Conservation (phyloP, 164 flowering plant genomes). For the Piper longum region DNA sequence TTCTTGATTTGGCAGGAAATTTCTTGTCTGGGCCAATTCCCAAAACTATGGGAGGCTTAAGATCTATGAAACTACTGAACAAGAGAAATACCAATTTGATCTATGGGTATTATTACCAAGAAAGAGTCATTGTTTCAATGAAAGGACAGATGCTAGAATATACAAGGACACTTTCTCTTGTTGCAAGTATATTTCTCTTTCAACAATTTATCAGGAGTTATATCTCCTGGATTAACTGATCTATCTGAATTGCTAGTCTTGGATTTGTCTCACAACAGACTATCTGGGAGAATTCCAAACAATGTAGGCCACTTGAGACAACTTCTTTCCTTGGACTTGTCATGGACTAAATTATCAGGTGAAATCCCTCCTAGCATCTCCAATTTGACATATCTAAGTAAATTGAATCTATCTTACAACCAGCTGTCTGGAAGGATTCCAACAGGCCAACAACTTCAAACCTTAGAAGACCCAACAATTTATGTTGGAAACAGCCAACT, state of each 20-base stretch:
- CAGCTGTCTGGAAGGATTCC: slow-evolving; percentile 20
- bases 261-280: neutral
- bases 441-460: slow-evolving; percentile 3
- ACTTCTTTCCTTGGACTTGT: slow-evolving; percentile 28
- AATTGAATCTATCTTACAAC: slow-evolving; percentile 42
- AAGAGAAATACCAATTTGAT: neutral
- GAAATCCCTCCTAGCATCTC: slow-evolving; percentile 68
- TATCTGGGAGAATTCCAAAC: slow-evolving; percentile 18
- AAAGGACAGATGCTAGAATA: slow-evolving; percentile 1
- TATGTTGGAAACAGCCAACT: no score
- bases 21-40: slow-evolving; percentile 1
- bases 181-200: neutral
- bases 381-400: slow-evolving; percentile 43
- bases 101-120: slow-evolving; percentile 2
- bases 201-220: neutral
- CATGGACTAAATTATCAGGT: slow-evolving; percentile 64
- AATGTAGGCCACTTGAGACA: slow-evolving; percentile 9
- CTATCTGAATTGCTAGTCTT: no score
- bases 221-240: neutral
- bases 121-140: neutral
- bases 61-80: neutral
- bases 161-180: slow-evolving; percentile 4
- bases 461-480: neutral
- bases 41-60: neutral
- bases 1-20: slow-evolving; percentile 3